Evolutionary conservation across 352 stramenopile species (phyloP).

Genomic region (Pythium angustatum): DNA sequence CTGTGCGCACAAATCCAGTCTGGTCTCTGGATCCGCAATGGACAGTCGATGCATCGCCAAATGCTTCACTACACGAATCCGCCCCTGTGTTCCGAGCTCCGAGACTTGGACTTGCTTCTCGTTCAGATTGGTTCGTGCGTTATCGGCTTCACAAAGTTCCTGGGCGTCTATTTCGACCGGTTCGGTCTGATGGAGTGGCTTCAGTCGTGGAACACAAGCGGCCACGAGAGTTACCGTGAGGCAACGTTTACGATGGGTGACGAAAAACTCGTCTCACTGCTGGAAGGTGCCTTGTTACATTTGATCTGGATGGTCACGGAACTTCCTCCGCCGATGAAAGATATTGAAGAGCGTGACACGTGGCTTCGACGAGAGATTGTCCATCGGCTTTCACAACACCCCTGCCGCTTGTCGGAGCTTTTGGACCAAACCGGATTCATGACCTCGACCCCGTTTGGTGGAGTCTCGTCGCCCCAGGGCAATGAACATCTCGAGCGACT

Average conservation of each 20-base stretch:
- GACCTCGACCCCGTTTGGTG: slow-evolving; percentile 65
- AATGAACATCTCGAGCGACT: slow-evolving; percentile 67
- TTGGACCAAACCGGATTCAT: slow-evolving; percentile 82
- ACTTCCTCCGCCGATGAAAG: slow-evolving; percentile 62
- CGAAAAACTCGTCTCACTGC: slow-evolving; percentile 64
- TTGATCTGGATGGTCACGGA: slow-evolving; percentile 89
- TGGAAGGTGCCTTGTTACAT: slow-evolving; percentile 80
- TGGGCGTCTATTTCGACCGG: slow-evolving; percentile 81
- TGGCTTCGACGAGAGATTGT: slow-evolving; percentile 87
- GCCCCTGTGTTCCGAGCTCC: slow-evolving; percentile 66
- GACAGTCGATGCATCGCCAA: slow-evolving; percentile 81
- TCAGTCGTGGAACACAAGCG: slow-evolving; percentile 53
- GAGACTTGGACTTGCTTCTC: slow-evolving; percentile 76
- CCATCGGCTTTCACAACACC: slow-evolving; percentile 74
- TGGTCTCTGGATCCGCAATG: slow-evolving; percentile 84
- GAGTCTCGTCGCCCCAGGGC: slow-evolving; percentile 57
- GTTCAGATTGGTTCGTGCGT: slow-evolving; percentile 65
- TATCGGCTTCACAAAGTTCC: slow-evolving; percentile 66
- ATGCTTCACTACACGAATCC: slow-evolving; percentile 80
- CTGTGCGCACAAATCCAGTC: slow-evolving; percentile 77
- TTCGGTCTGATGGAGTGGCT: slow-evolving; percentile 81
- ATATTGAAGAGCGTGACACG: slow-evolving; percentile 57
- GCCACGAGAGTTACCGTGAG: slow-evolving; percentile 50
- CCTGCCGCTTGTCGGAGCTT: slow-evolving; percentile 72
- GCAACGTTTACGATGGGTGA: slow-evolving; percentile 39